Base-by-base conservation (phyloP, 2,329 filamentous ascomycete genomes). In the Colletotrichum cordylinicola region DNA sequence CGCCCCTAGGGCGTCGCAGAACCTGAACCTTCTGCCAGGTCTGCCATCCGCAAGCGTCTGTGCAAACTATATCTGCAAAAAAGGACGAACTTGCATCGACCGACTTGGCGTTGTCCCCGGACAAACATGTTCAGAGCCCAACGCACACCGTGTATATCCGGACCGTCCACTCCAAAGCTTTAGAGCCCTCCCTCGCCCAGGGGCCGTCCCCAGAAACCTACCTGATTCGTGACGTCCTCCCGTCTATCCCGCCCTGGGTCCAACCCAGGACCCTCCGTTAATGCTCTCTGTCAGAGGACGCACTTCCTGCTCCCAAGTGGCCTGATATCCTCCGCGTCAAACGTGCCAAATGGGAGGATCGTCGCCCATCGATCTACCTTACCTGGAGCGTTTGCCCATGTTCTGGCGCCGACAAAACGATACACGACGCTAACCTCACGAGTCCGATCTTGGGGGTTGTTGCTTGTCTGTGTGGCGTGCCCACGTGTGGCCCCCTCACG, bases 161-260 rank as follows among this genome's bases (percentile, higher is more conserved):
- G 58, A 37, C 60, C 67, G 18, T 74, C 43, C n/a, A 52, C 61
- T 65, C 52, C 60, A 31, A 55, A 24, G 33, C 35, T 35, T 48
- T n/a, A n/a, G 39, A n/a, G 39, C 18, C 18, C 10, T 24, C 24
- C 24, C 24, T 48, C 18, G 12, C 62, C 8, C 33, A 21, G 52
- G 37, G 29, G 52, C 24, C 27, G 48, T 27, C 52, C 69, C 56
- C 52, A 16, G 33, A 13, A 72, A 43, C 55, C n/a, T 75, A 31
- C 61, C 52, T 67, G 69, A 75, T 72, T 75, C 69, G 56, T 72
- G 64, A 64, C 48, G 52, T 71, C 27, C 35, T 62, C 62, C 69
- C 62, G 68, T 55, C 69, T 27, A 13, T 56, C 10, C 39, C 55
- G 73, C 33, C 39, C 72, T 16, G 35, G 69, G 69, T 55, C 16